Conservation (phyloP, 257 asterid species). For the Paulownia fortunei region DNA sequence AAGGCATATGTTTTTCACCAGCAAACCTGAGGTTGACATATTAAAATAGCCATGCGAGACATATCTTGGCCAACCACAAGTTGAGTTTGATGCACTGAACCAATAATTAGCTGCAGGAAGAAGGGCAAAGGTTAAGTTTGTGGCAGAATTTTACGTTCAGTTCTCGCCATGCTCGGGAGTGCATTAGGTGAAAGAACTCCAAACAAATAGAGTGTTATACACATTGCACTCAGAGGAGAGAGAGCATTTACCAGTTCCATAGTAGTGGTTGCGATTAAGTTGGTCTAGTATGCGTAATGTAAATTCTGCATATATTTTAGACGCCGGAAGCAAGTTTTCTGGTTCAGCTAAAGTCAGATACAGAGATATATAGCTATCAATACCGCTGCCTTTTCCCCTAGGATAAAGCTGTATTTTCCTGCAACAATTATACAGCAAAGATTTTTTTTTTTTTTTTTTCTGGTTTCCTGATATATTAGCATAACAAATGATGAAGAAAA, state of each 20-base stretch:
- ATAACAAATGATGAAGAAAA: background rate
- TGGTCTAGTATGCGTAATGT: constrained; percentile 62
- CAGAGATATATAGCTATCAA: constrained; percentile 51
- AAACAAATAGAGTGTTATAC: background rate
- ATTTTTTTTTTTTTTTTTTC: background rate
- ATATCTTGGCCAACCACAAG: constrained; percentile 70
- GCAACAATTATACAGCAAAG: constrained; percentile 16
- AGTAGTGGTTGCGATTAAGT: constrained; percentile 41
- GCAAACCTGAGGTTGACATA: constrained; percentile 37
- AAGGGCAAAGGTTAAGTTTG: background rate
- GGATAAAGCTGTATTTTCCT: constrained; percentile 75
- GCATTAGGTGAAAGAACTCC: background rate
- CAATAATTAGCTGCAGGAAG: constrained; percentile 63
- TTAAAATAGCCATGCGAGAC: constrained; percentile 49
- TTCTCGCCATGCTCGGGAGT: background rate
- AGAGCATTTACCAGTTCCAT: constrained; percentile 50
- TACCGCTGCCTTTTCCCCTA: constrained; percentile 65
- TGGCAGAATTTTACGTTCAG: background rate
- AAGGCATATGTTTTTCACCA: constrained; percentile 50
- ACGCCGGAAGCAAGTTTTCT: constrained; percentile 41
- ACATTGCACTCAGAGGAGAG: background rate
- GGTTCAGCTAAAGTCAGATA: constrained; percentile 68
- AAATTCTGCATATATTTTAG: constrained; percentile 59
- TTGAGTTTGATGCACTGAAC: constrained; percentile 54
- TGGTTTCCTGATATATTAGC: background rate